phyloP scores from a whole-genome alignment of 2,329 filamentous ascomycete species.

The Verruconis gallopava region DNA sequence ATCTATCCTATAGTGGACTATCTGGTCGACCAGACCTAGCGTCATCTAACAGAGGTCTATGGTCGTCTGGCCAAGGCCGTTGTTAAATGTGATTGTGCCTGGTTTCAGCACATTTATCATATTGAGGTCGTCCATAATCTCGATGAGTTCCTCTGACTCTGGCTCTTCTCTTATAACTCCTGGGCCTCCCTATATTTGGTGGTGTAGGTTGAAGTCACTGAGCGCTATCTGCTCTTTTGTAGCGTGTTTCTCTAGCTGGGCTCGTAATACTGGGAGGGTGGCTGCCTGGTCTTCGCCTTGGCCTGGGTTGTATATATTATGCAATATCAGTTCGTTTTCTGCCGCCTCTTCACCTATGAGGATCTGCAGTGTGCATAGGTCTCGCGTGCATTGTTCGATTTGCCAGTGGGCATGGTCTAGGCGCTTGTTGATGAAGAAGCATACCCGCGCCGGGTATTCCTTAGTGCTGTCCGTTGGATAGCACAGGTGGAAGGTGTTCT shows the following conservation, averaged over 20 bases:
- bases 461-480: no score
- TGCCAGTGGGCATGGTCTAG: no score
- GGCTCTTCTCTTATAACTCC: constrained; percentile 8
- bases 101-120: constrained; percentile 9
- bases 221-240: neutral
- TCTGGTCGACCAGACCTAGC: constrained; percentile 10
- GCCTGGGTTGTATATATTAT: constrained; percentile 1
- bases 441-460: no score
- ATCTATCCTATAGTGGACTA: constrained; percentile 11
- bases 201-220: constrained; percentile 3
- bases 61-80: constrained; percentile 9
- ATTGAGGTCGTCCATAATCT: constrained; percentile 12
- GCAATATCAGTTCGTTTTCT: neutral
- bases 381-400: no score
- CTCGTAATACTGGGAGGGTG: no score
- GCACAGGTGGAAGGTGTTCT: no score
- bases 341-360: neutral
- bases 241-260: no score
- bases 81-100: constrained; percentile 11
- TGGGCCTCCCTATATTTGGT: constrained; percentile 11
- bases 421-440: no score
- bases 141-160: constrained; percentile 11
- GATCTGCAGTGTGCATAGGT: neutral
- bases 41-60: constrained; percentile 13
- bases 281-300: neutral